A percentile compares a stretch with the other conserved stretches of the same genome.
Evolutionary conservation across 768 basidiomycete genomes (phyloP).

Genomic region (Suillus brevipes): DNA sequence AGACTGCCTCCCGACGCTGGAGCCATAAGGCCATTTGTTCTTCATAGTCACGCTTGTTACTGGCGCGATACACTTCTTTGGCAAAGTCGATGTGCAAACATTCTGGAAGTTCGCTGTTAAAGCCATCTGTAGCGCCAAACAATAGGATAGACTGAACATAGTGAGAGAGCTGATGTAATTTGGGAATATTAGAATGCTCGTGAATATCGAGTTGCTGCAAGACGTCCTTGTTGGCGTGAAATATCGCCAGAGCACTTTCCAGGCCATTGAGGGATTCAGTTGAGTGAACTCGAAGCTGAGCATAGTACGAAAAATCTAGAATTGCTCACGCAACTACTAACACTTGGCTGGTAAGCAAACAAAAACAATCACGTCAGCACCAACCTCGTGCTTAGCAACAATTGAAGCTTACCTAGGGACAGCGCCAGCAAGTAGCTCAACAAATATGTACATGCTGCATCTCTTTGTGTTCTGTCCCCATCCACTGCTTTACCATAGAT

Average conservation of each 20-base stretch:
- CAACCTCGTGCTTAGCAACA: no score
- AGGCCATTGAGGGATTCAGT: slow-evolving; percentile 23
- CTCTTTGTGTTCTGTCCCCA: slow-evolving; percentile 41
- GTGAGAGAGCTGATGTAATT: no score
- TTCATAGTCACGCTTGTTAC: no score
- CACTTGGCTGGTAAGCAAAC: slow-evolving; percentile 10
- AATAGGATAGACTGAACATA: no score
- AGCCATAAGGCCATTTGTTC: no score
- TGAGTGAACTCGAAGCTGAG: slow-evolving; percentile 29
- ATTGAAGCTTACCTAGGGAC: background rate
- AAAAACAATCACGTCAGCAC: background rate
- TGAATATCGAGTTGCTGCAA: no score
- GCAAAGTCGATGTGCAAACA: no score
- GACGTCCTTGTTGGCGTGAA: no score
- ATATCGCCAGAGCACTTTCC: slow-evolving; percentile 22
- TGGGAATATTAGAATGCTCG: no score
- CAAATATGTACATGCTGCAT: slow-evolving; percentile 39
- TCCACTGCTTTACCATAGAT: slow-evolving; percentile 41
- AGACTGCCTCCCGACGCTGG: background rate
- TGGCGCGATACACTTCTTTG: no score
- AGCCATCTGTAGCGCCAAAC: no score
- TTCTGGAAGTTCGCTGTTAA: no score
- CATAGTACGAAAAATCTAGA: slow-evolving; percentile 39
- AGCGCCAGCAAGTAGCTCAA: slow-evolving; percentile 29
- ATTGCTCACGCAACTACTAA: slow-evolving; percentile 25